Evolutionary conservation across 148 eudicot genomes (phyloP).

Genomic region (Cornus kousa): DNA sequence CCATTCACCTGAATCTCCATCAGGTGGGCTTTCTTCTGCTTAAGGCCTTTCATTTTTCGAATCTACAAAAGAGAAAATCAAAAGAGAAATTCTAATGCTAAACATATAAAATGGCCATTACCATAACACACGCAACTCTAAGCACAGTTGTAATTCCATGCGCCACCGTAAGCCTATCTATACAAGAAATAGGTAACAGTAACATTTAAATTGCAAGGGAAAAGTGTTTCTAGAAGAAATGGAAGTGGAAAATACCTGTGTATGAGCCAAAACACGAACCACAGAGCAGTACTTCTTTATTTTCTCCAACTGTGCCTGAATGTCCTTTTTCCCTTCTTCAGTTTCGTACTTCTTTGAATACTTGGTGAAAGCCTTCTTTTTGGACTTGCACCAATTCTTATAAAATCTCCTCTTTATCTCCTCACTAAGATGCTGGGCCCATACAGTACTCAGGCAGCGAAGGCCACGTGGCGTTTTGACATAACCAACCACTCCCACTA

Average conservation of each 20-base stretch:
- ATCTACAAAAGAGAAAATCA: constrained; percentile 16
- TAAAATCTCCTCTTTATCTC: constrained; percentile 45
- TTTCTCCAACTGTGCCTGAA: constrained; percentile 40
- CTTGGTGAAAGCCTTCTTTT: constrained; percentile 42
- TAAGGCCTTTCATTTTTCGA: constrained; percentile 46
- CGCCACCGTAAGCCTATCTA: background rate
- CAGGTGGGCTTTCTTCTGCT: constrained; percentile 49
- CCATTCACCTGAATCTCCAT: constrained; percentile 50
- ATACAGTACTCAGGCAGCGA: constrained; percentile 35
- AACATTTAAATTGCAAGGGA: too few species aligned
- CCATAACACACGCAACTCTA: background rate
- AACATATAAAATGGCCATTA: too few species aligned
- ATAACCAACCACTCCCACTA: constrained; percentile 49
- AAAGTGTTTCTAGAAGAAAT: background rate
- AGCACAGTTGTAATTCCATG: background rate
- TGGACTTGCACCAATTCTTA: constrained; percentile 52
- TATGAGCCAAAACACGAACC: constrained; percentile 47
- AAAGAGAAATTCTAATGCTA: background rate
- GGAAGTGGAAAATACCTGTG: constrained; percentile 28
- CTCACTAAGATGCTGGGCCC: constrained; percentile 51
- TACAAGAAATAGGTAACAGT: background rate
- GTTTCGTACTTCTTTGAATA: constrained; percentile 38
- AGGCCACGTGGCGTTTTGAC: constrained; percentile 45
- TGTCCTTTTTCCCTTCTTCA: constrained; percentile 42
- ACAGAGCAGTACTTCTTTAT: constrained; percentile 41